Evolutionary conservation across 495 filamentous ascomycete genomes (phyloP).

Genomic region (Hypomontagnella submonticulosa): DNA sequence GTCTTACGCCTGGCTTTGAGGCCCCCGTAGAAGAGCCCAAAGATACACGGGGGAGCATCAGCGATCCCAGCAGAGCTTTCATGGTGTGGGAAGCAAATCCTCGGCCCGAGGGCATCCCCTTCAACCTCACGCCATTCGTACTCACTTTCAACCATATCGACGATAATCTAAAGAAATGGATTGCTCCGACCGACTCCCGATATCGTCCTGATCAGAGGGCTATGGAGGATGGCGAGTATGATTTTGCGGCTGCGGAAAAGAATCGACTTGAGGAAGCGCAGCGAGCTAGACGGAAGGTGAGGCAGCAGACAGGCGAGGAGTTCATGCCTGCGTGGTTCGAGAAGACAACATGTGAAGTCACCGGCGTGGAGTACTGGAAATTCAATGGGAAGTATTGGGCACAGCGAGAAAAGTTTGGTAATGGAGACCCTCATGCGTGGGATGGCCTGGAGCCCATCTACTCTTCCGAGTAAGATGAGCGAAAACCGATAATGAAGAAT

Average conservation of each 20-base stretch:
- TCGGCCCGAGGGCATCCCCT: constrained; percentile 86
- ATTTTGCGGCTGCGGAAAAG: constrained; percentile 92
- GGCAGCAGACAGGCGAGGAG: constrained; percentile 81
- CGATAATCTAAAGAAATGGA: constrained; percentile 72
- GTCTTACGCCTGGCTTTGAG: constrained; percentile 90
- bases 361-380: constrained; percentile 90
- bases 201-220: constrained; percentile 95
- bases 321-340: constrained; percentile 88
- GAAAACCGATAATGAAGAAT: constrained; percentile 6
- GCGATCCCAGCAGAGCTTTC: constrained; percentile 75
- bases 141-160: constrained; percentile 91
- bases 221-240: constrained; percentile 98
- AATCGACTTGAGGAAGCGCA: constrained; percentile 95
- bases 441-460: constrained; percentile 63
- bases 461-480: constrained; percentile 25
- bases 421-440: constrained; percentile 58
- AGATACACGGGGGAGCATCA: constrained; percentile 55
- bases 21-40: constrained; percentile 70
- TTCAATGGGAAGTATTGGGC: constrained; percentile 91
- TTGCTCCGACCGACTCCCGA: constrained; percentile 93
- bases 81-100: constrained; percentile 90
- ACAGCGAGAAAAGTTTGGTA: constrained; percentile 66
- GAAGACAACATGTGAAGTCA: constrained; percentile 75
- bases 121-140: constrained; percentile 97
- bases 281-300: constrained; percentile 74